These are phyloP conservation scores for Epithele typhae DNA, from an alignment of 768 basidiomycete species.

Conservation along the genomic window DNA sequence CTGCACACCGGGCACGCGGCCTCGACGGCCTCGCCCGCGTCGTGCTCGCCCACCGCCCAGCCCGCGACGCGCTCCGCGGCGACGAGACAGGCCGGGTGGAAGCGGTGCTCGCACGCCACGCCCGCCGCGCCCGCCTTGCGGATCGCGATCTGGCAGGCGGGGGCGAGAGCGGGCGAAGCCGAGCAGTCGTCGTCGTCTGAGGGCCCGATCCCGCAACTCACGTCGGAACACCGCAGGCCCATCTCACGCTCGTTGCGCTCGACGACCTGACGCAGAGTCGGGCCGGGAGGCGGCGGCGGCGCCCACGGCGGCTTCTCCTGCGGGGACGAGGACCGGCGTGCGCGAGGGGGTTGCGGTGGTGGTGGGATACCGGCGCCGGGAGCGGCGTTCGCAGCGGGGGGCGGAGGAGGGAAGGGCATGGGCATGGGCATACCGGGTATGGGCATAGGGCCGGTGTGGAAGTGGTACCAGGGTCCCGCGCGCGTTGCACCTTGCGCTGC, in stretches of 20 bases:
- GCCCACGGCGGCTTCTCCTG: slow-evolving; percentile 45
- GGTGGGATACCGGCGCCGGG: too few species aligned
- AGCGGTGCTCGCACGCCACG: slow-evolving; percentile 56
- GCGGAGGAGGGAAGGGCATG: too few species aligned
- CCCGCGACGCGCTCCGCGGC: slow-evolving; percentile 59
- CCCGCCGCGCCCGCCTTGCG: slow-evolving; percentile 19
- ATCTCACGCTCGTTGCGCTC: slow-evolving; percentile 70
- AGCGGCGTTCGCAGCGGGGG: too few species aligned
- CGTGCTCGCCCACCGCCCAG: slow-evolving; percentile 43
- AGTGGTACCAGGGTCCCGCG: too few species aligned
- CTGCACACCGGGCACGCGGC: slow-evolving; percentile 76
- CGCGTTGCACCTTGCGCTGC: too few species aligned
- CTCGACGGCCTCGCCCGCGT: slow-evolving; percentile 47
- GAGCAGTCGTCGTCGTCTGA: slow-evolving; percentile 25
- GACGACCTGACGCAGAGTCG: slow-evolving; percentile 66
- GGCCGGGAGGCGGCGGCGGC: slow-evolving; percentile 60
- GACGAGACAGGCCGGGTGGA: slow-evolving; percentile 73
- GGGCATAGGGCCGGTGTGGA: too few species aligned
- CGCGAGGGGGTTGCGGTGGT: slow-evolving; percentile 19
- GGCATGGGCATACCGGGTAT: too few species aligned
- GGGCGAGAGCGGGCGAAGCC: slow-evolving; percentile 8
- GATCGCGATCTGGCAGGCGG: slow-evolving; percentile 31
- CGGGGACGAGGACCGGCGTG: too few species aligned
- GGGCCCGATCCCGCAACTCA: slow-evolving; percentile 65
- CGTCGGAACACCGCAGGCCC: slow-evolving; percentile 67